These are phyloP conservation scores for Dissophora ornata DNA, from an alignment of 192 early-diverging fungal genomes.

Conservation along the genomic window DNA sequence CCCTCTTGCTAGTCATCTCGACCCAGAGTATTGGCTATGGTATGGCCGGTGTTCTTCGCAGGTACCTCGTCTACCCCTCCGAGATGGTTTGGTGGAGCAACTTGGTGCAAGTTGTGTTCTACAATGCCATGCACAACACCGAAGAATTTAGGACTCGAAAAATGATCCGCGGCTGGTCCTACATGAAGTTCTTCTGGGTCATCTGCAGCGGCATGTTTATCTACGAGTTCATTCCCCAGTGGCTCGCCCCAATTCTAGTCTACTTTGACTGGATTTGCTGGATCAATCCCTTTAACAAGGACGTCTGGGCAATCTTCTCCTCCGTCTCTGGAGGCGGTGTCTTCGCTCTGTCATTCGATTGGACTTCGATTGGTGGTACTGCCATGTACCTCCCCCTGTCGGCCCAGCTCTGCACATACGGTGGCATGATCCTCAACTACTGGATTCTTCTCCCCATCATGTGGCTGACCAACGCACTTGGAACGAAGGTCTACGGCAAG, in stretches of 20 bases:
- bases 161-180: conserved; percentile 20
- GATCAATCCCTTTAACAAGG: conserved; percentile 33
- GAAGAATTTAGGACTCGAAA: conserved; percentile 16
- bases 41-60: conserved; percentile 49
- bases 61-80: conserved; percentile 84
- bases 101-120: too few species aligned
- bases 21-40: conserved; percentile 48
- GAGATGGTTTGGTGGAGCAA: too few species aligned
- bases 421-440: conserved; percentile 71
- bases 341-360: conserved; percentile 77
- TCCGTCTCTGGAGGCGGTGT: conserved; percentile 72
- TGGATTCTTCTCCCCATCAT: conserved; percentile 80
- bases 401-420: conserved; percentile 58
- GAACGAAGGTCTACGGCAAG: conserved; percentile 21
- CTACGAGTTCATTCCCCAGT: conserved; percentile 61
- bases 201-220: conserved; percentile 52
- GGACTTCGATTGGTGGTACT: conserved; percentile 54
- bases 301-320: conserved; percentile 52
- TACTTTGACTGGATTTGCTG: conserved; percentile 45
- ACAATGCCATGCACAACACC: too few species aligned
- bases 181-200: conserved; percentile 55
- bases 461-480: conserved; percentile 67
- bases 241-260: conserved; percentile 28
- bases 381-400: conserved; percentile 34
- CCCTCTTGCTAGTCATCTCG: conserved; percentile 29